These are phyloP conservation scores for Venustampulla echinocandica DNA, from an alignment of 495 filamentous ascomycete genomes.

Conservation along the genomic window DNA sequence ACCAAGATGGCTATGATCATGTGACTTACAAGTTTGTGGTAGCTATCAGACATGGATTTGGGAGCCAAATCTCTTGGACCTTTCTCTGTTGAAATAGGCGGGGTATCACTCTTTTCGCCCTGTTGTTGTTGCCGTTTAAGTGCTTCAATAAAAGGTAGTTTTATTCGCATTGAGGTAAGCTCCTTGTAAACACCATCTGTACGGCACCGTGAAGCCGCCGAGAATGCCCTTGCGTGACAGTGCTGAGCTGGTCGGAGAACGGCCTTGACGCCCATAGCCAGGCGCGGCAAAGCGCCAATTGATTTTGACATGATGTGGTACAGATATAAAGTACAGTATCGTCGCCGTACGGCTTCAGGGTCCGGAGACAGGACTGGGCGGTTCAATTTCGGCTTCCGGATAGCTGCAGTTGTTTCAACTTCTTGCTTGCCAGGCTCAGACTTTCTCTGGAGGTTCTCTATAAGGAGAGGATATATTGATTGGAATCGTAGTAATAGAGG, in stretches of 20 bases:
- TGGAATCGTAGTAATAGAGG: too few species aligned
- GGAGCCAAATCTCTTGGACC: slow-evolving; percentile 26
- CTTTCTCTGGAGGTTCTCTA: too few species aligned
- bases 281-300: background rate
- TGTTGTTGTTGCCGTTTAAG: slow-evolving; percentile 16
- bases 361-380: too few species aligned
- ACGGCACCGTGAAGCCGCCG: slow-evolving; percentile 1
- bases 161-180: slow-evolving; percentile 23
- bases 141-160: slow-evolving; percentile 24
- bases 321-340: too few species aligned
- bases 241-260: background rate
- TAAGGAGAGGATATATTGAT: too few species aligned
- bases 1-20: background rate
- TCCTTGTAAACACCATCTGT: slow-evolving; percentile 25
- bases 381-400: too few species aligned
- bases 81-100: background rate
- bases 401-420: too few species aligned
- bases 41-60: slow-evolving; percentile 36
- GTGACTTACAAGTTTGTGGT: slow-evolving; percentile 28
- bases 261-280: background rate
- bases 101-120: background rate
- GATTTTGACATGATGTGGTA: slow-evolving; percentile 6
- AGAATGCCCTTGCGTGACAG: slow-evolving; percentile 9
- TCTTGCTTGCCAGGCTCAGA: too few species aligned
- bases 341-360: too few species aligned